Base-by-base conservation (phyloP, 2,329 filamentous ascomycete genomes). In the Aspergillus ochraceoroseus region DNA sequence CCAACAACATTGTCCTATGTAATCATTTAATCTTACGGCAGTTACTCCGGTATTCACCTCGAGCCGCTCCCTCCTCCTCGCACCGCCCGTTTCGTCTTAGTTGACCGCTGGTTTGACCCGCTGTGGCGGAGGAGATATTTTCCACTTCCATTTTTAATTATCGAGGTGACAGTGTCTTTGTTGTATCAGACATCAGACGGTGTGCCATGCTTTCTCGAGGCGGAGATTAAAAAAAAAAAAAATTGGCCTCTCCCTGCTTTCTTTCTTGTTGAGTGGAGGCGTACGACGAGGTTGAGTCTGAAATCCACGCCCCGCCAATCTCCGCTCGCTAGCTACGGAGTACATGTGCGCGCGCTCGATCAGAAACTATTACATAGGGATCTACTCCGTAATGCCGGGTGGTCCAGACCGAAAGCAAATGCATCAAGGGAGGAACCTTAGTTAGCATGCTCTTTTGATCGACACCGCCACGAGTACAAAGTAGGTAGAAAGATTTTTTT, bases 381-480 rank as follows among this genome's bases (percentile, higher is more conserved):
- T 33, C 29, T 38, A 23, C 18, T 14, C n/a, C 15, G 19, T 17
- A 35, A 34, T 32, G 28, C 35, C 36, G 38, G 39, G 35, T 40
- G 34, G 40, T 32, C 34, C 34, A 37, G 37, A 38, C 42, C 43
- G 36, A 44, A 44, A 44, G 37, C 31, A 44, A 44, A 44, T 35
- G 41, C 46, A 41, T 44, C 40, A 37, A 27, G 32, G 32, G 27
- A 37, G 12, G 41, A 47, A 44, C 40, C 41, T 37, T 42, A 32
- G 15, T 44, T 22, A 19, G n/a, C n/a, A n/a, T n/a, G n/a, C n/a
- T 30, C 27, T n/a, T 30, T 40, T 34, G 37, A 44, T 46, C 41
- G 43, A 46, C 46, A 46, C 46, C 40, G 43, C 43, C 43, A 49
- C 46, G 19, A 38, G 46, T 40, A 46, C 38, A 35, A 45, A 39